Base-by-base conservation (phyloP, 2,329 filamentous ascomycete species). In the Fusarium sp. region DNA sequence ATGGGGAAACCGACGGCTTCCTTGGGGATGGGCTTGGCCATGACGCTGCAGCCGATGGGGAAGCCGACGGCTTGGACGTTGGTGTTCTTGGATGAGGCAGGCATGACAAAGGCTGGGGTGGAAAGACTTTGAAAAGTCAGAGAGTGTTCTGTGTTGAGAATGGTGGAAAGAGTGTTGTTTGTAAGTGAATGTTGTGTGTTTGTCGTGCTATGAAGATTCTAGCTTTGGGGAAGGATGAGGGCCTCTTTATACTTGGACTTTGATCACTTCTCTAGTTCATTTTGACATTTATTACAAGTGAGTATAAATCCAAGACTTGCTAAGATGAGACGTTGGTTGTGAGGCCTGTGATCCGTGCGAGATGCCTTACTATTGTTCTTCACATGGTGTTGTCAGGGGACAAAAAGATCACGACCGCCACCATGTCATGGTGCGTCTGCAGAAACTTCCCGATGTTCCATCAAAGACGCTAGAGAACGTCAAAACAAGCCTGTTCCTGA, bases 21-120 rank as follows among this genome's bases (percentile, higher is more conserved):
- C 38, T 63, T 65, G 57, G 64, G 70, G 43, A 70, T 65, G 10
- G 79, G 79, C 76, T 81, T 81, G 59, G 75, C 70, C 79, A 80
- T 80, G 71, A 80, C 73, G 38, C 8, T 72, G 73, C 79, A 80
- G 65, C 77, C 76, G n/a, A 79, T 73, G 32, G 74, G 79, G 57
- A 79, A 76, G 70, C 73, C 73, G 61, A 73, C 73, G 67, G 68
- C 71, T 68, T 80, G 76, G 71, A 69, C 68, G 64, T 73, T 71
- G 70, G 70, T 74, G 72, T 71, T 76, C 63, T 76, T 79, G 78
- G 72, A 75, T 69, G 80, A 78, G 47, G 27, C 47, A 78, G 80
- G 76, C 80, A 82, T 82, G 65, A 76, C 81, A 72, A 78, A 80
- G 60, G 70, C 66, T 77, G 71, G 71, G 32, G 70, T 78, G 40